Evolutionary conservation across 345 rosid species (phyloP), one percentile per base, ranked within the genome.

Genomic region (Brassica nigra): DNA sequence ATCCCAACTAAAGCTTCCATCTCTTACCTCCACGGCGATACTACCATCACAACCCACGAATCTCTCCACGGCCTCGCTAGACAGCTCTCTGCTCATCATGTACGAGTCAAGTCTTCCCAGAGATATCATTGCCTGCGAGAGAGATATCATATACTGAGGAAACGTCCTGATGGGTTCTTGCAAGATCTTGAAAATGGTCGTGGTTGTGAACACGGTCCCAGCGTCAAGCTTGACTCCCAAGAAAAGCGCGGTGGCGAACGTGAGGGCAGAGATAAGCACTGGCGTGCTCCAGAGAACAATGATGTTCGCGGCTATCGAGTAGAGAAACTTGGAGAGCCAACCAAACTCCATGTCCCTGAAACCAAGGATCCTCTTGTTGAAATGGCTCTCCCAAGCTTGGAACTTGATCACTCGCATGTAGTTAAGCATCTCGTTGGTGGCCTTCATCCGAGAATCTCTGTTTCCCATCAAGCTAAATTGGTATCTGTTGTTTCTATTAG

Each of bases 311-410:
- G 94, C 74, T 30, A 95, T 70, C 0, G 97, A 91, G 86, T 89
- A 91, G 77, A 92, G 57, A 83, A 95, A 95, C 85, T 92, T 91
- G 78, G 91, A 79, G 8, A 92, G 89, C 97, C 97, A 95, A 18
- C 78, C 80, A 39, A 88, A 95, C 77, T 95, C 99, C 8, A 81
- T 80, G 7, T 92, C 92, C 4, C 99, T 88, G 73, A 90, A 91
- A 3, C 80, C 71, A 4, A 83, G 87, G 69, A 95, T 92, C 88
- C 91, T 89, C 80, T 88, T 86, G 67, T 90, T 89, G 87, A 92
- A 95, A 83, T 95, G 97, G 23, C 89, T 87, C 81, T 95, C 97
- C 97, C 99, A 95, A 10, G 97, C 95, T 68, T 95, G 99, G 82
- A 95, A 92, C 84, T 92, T 95, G 68, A 95, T 95, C 81, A 95